phyloP scores from a whole-genome alignment of 2,329 filamentous ascomycete genomes.

The Hypoxylon sp. region DNA sequence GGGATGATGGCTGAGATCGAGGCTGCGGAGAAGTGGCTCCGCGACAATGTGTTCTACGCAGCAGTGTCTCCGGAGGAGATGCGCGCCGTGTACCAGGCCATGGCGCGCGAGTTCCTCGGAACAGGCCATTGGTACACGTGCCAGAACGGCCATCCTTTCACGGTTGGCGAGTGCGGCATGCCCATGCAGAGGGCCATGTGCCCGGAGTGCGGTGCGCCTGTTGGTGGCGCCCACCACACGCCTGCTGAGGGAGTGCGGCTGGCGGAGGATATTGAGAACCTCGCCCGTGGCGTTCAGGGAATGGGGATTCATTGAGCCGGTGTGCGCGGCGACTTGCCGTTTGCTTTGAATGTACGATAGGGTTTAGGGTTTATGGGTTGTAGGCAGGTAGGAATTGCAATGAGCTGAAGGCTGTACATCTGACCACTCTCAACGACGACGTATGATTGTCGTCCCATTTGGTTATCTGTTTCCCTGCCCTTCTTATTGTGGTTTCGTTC shows the following conservation, averaged over 20 bases:
- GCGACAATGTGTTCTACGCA: conserved; percentile 63
- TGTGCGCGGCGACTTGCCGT: not conserved
- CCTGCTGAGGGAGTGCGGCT: conserved; percentile 66
- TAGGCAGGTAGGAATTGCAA: conserved; percentile 6
- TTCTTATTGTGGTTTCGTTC: not conserved
- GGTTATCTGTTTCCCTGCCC: not conserved
- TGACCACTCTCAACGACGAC: conserved; percentile 8
- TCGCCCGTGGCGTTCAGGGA: conserved; percentile 36
- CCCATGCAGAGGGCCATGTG: conserved; percentile 74
- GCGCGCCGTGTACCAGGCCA: conserved; percentile 61
- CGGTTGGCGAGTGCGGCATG: conserved; percentile 76
- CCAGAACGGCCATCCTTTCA: conserved; percentile 71
- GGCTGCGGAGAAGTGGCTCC: conserved; percentile 62
- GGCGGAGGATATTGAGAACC: conserved; percentile 64
- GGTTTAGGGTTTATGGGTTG: not conserved
- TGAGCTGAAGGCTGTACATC: conserved; percentile 1
- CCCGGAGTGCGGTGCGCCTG: conserved; percentile 70
- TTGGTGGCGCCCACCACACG: conserved; percentile 69
- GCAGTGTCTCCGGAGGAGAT: conserved; percentile 67
- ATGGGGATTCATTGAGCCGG: conserved; percentile 34
- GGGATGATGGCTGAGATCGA: conserved; percentile 62
- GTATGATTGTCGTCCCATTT: conserved; percentile 16
- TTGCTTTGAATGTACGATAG: not conserved
- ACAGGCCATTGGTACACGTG: conserved; percentile 76
- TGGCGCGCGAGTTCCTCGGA: conserved; percentile 64